These are phyloP conservation scores for Microstegium vimineum DNA, from an alignment of 176 grass and related monocot genomes.

Conservation along the genomic window DNA sequence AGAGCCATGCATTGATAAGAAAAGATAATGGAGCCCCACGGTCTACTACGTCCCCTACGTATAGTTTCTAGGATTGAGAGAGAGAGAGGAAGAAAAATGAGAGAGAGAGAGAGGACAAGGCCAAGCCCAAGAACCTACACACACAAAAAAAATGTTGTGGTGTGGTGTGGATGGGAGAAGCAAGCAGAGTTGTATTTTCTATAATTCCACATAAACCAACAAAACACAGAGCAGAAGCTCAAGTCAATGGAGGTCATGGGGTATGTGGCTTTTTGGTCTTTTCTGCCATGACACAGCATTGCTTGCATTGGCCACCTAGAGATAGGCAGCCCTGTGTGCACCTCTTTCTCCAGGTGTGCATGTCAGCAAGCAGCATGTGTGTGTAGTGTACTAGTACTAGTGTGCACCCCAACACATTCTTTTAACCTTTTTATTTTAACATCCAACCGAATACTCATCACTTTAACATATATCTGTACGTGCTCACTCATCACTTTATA, in stretches of 20 bases:
- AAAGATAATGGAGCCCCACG: conserved; percentile 49
- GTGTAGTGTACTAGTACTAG: not conserved
- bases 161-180: not conserved
- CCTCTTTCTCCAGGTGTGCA: conserved; percentile 36
- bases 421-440: conserved; percentile 5
- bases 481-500: not conserved
- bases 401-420: conserved; percentile 34
- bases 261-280: conserved; percentile 69
- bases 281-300: conserved; percentile 49
- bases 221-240: conserved; percentile 43
- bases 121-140: conserved; percentile 47
- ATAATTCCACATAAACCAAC: conserved; percentile 54
- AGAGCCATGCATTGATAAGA: conserved; percentile 82
- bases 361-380: conserved; percentile 23
- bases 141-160: conserved; percentile 18
- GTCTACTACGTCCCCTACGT: not conserved
- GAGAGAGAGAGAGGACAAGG: conserved; percentile 46
- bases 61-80: conserved; percentile 16
- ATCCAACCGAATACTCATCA: not conserved
- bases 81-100: conserved; percentile 23
- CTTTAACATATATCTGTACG: too few relatives aligned
- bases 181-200: conserved; percentile 4
- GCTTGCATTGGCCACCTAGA: conserved; percentile 49
- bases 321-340: conserved; percentile 33
- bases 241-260: conserved; percentile 55